These are phyloP conservation scores for Monosporascus ibericus DNA, from an alignment of 2,329 filamentous ascomycete species.

Conservation along the genomic window DNA sequence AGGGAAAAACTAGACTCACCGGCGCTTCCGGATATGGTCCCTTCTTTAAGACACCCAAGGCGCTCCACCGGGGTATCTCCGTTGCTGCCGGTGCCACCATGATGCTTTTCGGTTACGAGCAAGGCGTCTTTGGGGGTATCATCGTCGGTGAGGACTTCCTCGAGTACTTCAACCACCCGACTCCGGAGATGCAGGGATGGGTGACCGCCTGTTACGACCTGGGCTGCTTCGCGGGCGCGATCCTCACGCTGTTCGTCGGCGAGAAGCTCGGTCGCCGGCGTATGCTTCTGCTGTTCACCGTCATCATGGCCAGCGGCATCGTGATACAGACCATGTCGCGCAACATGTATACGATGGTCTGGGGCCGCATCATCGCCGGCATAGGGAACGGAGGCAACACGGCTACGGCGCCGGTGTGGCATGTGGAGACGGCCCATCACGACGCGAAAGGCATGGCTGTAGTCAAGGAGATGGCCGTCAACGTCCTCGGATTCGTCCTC, in stretches of 20 bases:
- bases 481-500: slow-evolving; percentile 3
- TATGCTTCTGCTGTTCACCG: slow-evolving; percentile 32
- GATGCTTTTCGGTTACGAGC: not conserved
- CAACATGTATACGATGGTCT: slow-evolving; percentile 36
- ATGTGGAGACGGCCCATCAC: slow-evolving; percentile 1
- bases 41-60: not conserved
- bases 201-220: slow-evolving; percentile 23
- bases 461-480: slow-evolving; percentile 3
- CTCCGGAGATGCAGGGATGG: not conserved
- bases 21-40: not conserved
- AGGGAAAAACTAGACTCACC: not conserved
- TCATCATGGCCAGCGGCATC: slow-evolving; percentile 38
- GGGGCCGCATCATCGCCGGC: slow-evolving; percentile 41
- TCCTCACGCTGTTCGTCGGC: slow-evolving; percentile 29
- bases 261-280: slow-evolving; percentile 35
- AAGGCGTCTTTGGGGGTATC: not conserved
- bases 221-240: slow-evolving; percentile 34
- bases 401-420: slow-evolving; percentile 4
- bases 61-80: not conserved
- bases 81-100: not conserved
- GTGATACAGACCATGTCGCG: slow-evolving; percentile 38
- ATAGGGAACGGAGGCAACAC: slow-evolving; percentile 41
- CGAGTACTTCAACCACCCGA: not conserved
- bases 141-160: not conserved
- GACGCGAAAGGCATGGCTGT: slow-evolving; percentile 2